These are phyloP conservation scores for Exophiala phaeomuriformis DNA, from an alignment of 2,329 filamentous ascomycete genomes.

Conservation along the genomic window DNA sequence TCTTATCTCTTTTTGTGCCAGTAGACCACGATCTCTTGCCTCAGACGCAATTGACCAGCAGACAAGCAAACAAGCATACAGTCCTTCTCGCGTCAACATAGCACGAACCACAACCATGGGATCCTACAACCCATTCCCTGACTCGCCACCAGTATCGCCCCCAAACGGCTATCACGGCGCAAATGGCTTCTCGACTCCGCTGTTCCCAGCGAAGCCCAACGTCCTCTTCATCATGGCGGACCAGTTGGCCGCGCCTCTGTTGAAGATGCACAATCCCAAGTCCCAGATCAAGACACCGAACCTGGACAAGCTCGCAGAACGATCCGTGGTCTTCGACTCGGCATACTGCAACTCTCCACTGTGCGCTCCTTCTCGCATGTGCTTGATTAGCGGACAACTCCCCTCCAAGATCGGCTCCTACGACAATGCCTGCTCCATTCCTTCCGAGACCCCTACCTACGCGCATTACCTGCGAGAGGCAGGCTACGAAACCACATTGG, in stretches of 20 bases:
- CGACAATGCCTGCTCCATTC: conserved; percentile 81
- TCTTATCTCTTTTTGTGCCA: neutral
- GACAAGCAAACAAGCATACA: neutral
- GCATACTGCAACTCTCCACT: conserved; percentile 92
- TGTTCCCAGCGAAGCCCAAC: conserved; percentile 51
- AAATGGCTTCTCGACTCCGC: conserved; percentile 25
- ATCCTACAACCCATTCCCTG: conserved; percentile 20
- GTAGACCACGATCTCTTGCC: neutral
- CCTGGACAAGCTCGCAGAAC: conserved; percentile 71
- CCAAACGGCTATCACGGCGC: conserved; percentile 26
- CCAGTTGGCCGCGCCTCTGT: conserved; percentile 80
- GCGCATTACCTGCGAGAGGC: conserved; percentile 80
- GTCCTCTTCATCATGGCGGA: conserved; percentile 96
- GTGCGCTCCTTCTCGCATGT: conserved; percentile 87
- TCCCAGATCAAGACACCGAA: conserved; percentile 91
- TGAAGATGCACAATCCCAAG: conserved; percentile 83
- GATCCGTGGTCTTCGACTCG: conserved; percentile 82
- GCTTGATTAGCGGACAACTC: conserved; percentile 85
- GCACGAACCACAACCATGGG: conserved; percentile 16
- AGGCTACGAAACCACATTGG: conserved; percentile 83
- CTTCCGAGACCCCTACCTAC: conserved; percentile 80
- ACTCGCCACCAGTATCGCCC: conserved; percentile 26
- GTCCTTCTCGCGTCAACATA: neutral
- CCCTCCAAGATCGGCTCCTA: conserved; percentile 87
- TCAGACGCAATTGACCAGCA: neutral